Evolutionary conservation across 139 green algal species (phyloP), one percentile per base, ranked within the genome.

Genomic region (Parachlorella kessleri): DNA sequence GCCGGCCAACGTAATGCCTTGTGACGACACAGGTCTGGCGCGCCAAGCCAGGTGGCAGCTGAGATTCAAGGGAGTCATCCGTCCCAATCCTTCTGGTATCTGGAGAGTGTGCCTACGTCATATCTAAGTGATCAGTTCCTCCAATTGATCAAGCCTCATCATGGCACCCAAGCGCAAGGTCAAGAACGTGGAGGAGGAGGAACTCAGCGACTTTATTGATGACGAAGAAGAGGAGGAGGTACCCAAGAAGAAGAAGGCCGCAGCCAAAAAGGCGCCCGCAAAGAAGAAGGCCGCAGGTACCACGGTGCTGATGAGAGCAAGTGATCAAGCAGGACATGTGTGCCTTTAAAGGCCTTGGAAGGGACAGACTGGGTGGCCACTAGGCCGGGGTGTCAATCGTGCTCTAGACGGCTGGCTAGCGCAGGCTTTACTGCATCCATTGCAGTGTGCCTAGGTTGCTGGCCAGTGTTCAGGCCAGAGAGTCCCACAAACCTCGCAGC

Each of bases 151-250:
- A n/a, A n/a, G n/a, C n/a, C n/a, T 32, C 26, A 33, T 18, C 26
- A 69, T 69, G 63, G 26, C 63, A 18, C 63, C 63, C 24, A 69
- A 69, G n/a, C 63, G 63, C 28, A 69, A 69, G n/a, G 63, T 69
- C 26, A 69, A 69, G 63, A 9, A 32, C 26, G 63, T 37, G 26
- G 18, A 69, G 26, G 63, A 69, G 1, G n/a, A 69, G 24, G n/a
- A n/a, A n/a, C n/a, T n/a, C n/a, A n/a, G n/a, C n/a, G 26, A 32
- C 26, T 32, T 37, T 32, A 69, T 69, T 18, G 1, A 32, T 37
- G 63, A 1, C 63, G 2, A 33, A 14, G 63, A 69, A 37, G 63
- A 69, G 24, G 63, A 37, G 24, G 63, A 59, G 21, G 14, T 59
- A 14, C 21, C 48, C 14, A 18, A 59, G 21, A 59, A 59, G 21